Base-by-base conservation (phyloP, 768 basidiomycete species). In the Leccinum broughii region DNA sequence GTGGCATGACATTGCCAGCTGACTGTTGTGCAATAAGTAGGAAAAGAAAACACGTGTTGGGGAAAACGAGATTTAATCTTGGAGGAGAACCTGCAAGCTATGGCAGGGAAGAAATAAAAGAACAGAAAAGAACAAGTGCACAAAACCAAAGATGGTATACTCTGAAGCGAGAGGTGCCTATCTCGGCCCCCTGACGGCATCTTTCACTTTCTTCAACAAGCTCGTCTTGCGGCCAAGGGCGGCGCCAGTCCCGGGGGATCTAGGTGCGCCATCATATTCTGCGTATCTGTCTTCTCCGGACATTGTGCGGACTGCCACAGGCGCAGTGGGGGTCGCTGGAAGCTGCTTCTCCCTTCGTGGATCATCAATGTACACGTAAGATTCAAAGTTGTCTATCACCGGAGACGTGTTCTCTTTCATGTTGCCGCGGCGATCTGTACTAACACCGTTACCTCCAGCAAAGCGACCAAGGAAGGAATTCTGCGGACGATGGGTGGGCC, bases 381-480 rank as follows among this genome's bases (percentile, higher is more conserved):
- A 77, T 61, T 90, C 89, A n/a, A 66, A 64, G 46, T 49, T 63
- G 62, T 76, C 69, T 28, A 67, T 53, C 56, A 64, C 63, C 22
- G 77, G 73, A 22, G 76, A 75, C 30, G 63, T 60, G 60, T 65
- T 70, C 37, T 77, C 71, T 32, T 64, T 73, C 54, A 68, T 77
- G 69, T 80, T 63, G 77, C 78, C 64, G 63, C 71, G 58, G 63
- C 72, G 62, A 71, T 68, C 71, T 17, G 63, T 65, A 44, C 61
- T 68, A 17, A 62, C 55, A 55, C 72, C 74, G 57, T 71, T 73
- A 0, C 69, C 66, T 52, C 79, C 80, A 22, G 78, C 82, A 61
- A 90, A 84, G n/a, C 89, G 84, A 15, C 91, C 91, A 41, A 92
- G 77, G 73, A 91, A 87, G 7, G 89, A 92, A 68, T 88, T 86